Percentiles rank a stretch among this genome's conserved stretches.
phyloP scores from a whole-genome alignment of 1,284 basidiomycete genomes.

The Pterulicium gracile region DNA sequence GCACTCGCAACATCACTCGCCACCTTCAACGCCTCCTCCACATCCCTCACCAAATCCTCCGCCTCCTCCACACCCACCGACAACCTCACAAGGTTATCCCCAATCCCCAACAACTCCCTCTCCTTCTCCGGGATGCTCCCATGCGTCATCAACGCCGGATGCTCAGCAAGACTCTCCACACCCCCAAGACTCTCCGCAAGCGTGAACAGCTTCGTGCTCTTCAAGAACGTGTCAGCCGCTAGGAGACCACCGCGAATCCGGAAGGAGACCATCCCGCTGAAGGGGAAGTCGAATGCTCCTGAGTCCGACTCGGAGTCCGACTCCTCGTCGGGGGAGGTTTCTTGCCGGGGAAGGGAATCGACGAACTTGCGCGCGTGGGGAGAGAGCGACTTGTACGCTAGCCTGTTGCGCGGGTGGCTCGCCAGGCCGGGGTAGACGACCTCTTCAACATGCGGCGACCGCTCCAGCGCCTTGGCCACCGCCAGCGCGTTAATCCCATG shows the following conservation, averaged over 20 bases:
- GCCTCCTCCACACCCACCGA: conserved; percentile 86
- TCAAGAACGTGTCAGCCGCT: conserved; percentile 65
- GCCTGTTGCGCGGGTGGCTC: conserved; percentile 44
- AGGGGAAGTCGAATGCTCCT: conserved; percentile 56
- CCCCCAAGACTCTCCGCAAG: conserved; percentile 89
- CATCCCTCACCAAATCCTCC: conserved; percentile 70
- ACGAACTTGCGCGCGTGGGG: conserved; percentile 65
- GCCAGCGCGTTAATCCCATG: conserved; percentile 80
- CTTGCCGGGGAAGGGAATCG: conserved; percentile 24
- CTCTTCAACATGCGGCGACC: conserved; percentile 50
- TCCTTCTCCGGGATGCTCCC: conserved; percentile 66
- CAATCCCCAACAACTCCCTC: conserved; percentile 66
- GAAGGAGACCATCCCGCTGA: conserved; percentile 79
- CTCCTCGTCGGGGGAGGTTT: conserved; percentile 6
- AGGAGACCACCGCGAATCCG: conserved; percentile 45
- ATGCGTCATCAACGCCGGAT: conserved; percentile 82
- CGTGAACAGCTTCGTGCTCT: conserved; percentile 60
- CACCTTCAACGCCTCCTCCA: conserved; percentile 64
- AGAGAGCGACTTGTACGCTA: conserved; percentile 56
- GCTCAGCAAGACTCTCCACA: conserved; percentile 84
- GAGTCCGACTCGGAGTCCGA: conserved; percentile 18
- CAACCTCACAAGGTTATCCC: conserved; percentile 71
- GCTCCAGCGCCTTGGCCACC: conserved; percentile 59
- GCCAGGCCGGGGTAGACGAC: conserved; percentile 85
- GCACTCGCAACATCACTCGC: background rate